phyloP scores from a whole-genome alignment of 352 stramenopile genomes.

The Pythium utonaiense region DNA sequence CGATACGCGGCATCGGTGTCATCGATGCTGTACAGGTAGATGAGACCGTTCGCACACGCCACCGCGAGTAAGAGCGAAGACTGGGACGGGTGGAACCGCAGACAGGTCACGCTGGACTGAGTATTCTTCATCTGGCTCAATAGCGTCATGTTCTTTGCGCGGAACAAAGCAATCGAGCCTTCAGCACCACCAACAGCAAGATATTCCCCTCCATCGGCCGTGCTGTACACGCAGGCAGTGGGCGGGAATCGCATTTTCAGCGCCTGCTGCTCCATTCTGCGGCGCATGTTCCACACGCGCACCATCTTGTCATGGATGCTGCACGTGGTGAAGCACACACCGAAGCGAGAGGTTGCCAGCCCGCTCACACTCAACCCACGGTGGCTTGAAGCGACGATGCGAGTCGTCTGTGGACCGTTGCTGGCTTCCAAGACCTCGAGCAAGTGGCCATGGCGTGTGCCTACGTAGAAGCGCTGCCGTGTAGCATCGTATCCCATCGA shows the following conservation, averaged over 20 bases:
- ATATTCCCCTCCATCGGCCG: constrained; percentile 31
- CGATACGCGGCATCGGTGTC: constrained; percentile 8
- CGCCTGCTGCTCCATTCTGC: constrained; percentile 22
- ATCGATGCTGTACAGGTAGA: constrained; percentile 71
- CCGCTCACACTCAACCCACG: constrained; percentile 19
- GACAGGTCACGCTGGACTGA: constrained; percentile 28
- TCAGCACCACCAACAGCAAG: constrained; percentile 55
- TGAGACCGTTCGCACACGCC: constrained; percentile 51
- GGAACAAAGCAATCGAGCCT: constrained; percentile 47
- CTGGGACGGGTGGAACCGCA: constrained; percentile 48
- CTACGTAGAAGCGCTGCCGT: constrained; percentile 48
- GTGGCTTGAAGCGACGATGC: constrained; percentile 54
- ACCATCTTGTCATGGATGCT: constrained; percentile 34
- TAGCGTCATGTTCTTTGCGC: constrained; percentile 26
- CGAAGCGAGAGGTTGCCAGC: constrained; percentile 26
- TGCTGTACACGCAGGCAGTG: constrained; percentile 36
- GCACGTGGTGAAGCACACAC: constrained; percentile 52
- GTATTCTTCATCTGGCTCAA: constrained; percentile 65
- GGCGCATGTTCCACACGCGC: constrained; percentile 62
- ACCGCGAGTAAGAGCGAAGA: constrained; percentile 40
- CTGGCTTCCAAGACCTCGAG: constrained; percentile 13
- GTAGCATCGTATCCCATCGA: constrained; percentile 62
- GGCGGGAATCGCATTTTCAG: constrained; percentile 31
- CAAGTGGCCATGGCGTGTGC: constrained; percentile 30
- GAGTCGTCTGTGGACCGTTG: constrained; percentile 4